Evolutionary conservation across 257 asterid species (phyloP).

Genomic region (Asclepias syriaca): DNA sequence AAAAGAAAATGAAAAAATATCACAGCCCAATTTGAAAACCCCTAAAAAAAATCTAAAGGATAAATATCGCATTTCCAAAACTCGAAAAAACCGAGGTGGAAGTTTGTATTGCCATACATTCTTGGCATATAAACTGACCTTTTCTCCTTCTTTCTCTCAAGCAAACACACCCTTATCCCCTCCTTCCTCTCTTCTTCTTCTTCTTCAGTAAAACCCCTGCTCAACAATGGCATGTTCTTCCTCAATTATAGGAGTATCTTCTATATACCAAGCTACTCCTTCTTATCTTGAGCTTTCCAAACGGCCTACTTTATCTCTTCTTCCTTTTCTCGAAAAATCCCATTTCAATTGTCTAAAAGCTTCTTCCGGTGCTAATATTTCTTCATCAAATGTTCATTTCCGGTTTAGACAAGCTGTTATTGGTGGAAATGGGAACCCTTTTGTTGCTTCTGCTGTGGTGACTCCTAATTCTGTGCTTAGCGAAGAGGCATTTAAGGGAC

Average conservation of each 20-base stretch:
- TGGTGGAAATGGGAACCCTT: slow-evolving; percentile 22
- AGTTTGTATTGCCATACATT: slow-evolving; percentile 36
- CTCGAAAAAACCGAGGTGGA: slow-evolving; percentile 30
- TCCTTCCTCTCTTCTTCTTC: background rate
- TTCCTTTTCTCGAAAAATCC: slow-evolving; percentile 45
- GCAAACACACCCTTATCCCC: slow-evolving; percentile 17
- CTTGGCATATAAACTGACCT: slow-evolving; percentile 9
- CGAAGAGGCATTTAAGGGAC: slow-evolving; percentile 80
- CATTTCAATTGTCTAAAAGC: slow-evolving; percentile 26
- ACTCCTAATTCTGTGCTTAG: slow-evolving; percentile 72
- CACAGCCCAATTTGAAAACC: slow-evolving; percentile 1
- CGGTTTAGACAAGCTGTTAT: slow-evolving; percentile 15
- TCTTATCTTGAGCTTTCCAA: slow-evolving; percentile 40
- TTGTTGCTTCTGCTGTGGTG: slow-evolving; percentile 56
- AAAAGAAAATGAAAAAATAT: too few relatives aligned
- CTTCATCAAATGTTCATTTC: slow-evolving; percentile 12
- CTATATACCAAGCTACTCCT: slow-evolving; percentile 53
- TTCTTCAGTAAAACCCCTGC: slow-evolving; percentile 9
- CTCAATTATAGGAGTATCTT: slow-evolving; percentile 50
- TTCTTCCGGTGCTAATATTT: background rate
- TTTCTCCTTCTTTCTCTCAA: slow-evolving; percentile 5
- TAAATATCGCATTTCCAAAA: slow-evolving; percentile 7
- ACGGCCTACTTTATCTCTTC: slow-evolving; percentile 36
- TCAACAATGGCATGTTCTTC: slow-evolving; percentile 51
- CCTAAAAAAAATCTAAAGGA: slow-evolving; percentile 17